Evolutionary conservation across 2,329 filamentous ascomycete genomes (phyloP).

Genomic region (Monilinia laxa): DNA sequence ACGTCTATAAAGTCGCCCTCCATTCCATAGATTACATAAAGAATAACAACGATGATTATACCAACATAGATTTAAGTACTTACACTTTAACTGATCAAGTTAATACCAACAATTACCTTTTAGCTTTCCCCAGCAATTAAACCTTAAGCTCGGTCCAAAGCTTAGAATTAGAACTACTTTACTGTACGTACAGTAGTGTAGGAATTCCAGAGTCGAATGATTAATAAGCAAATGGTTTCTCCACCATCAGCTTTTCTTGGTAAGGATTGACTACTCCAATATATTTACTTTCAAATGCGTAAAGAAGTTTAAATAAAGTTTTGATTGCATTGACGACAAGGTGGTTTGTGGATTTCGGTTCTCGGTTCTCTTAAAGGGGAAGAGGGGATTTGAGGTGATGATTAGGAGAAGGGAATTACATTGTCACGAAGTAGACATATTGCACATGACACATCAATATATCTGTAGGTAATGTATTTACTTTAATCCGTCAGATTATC

Average conservation of each 20-base stretch:
- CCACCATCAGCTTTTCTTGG: background rate
- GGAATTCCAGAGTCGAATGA: background rate
- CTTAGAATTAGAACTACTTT: background rate
- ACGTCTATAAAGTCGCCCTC: too few species aligned
- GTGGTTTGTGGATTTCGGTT: background rate
- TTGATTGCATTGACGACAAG: background rate
- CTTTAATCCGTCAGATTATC: background rate
- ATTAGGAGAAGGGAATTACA: background rate
- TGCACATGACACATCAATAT: background rate
- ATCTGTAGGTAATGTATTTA: conserved; percentile 1
- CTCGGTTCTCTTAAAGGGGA: background rate
- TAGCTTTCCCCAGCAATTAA: background rate
- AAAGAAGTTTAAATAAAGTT: background rate
- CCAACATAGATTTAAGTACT: too few species aligned
- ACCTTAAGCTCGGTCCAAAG: background rate
- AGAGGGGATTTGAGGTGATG: background rate
- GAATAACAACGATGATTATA: too few species aligned
- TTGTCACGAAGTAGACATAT: background rate
- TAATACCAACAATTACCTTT: too few species aligned
- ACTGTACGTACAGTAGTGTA: too few species aligned
- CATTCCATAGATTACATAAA: too few species aligned
- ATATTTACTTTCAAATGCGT: background rate
- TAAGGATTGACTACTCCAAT: background rate
- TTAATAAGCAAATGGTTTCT: background rate
- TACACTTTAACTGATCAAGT: too few species aligned